Evolutionary conservation across 2,329 filamentous ascomycete genomes (phyloP).

Genomic region (Stemphylium vesicarium): DNA sequence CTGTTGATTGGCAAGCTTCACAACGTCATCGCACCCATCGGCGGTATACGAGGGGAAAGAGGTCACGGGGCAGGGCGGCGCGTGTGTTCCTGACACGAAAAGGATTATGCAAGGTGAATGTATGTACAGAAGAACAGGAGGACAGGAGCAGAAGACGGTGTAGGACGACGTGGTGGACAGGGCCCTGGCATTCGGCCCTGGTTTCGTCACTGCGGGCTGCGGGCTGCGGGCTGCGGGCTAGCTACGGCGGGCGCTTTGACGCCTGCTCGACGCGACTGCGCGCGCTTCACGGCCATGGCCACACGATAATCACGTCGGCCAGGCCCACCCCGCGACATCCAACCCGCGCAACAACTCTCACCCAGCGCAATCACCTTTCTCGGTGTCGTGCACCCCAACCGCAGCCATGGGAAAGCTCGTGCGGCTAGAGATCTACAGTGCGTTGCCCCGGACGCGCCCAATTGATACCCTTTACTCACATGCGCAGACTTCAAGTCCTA

Average conservation of each 20-base stretch:
- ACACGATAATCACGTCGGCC: conserved; percentile 4
- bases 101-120: not conserved
- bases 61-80: conserved; percentile 16
- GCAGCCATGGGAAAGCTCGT: conserved; percentile 89
- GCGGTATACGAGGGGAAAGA: not conserved
- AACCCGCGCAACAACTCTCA: conserved; percentile 15
- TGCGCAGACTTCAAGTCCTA: conserved; percentile 95
- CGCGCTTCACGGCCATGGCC: conserved; percentile 9
- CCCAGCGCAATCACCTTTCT: too few species aligned
- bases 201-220: conserved; percentile 32
- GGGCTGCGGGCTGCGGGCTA: conserved; percentile 8
- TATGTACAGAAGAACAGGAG: not conserved
- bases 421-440: conserved; percentile 91
- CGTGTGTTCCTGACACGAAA: not conserved
- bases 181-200: not conserved
- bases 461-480: conserved; percentile 18
- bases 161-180: too few species aligned
- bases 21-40: conserved; percentile 24
- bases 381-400: conserved; percentile 21
- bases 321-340: conserved; percentile 5
- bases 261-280: conserved; percentile 24
- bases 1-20: conserved; percentile 39
- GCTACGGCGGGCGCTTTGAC: conserved; percentile 30
- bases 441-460: conserved; percentile 36
- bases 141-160: not conserved